Evolutionary conservation across 2,329 filamentous ascomycete species (phyloP).

Genomic region (Epichloe bromicola): DNA sequence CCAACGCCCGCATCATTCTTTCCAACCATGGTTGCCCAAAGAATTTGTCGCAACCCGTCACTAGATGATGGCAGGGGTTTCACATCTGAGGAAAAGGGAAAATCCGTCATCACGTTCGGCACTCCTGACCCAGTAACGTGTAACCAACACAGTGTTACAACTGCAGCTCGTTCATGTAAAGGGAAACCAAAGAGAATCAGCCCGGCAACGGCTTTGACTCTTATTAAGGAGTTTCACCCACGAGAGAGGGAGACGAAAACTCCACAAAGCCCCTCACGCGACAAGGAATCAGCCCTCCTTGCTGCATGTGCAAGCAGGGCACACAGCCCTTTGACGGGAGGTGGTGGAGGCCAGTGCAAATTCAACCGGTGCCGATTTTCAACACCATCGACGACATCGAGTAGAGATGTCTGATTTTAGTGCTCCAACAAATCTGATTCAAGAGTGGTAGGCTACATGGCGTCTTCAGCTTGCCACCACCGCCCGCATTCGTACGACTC

Average conservation of each 20-base stretch:
- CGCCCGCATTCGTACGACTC: background rate
- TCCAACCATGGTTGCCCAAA: background rate
- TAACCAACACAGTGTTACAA: background rate
- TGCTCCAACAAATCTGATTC: too few species aligned
- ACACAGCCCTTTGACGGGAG: too few species aligned
- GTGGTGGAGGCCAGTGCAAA: too few species aligned
- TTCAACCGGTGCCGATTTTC: too few species aligned
- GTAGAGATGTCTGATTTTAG: background rate
- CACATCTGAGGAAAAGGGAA: background rate
- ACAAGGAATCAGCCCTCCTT: too few species aligned
- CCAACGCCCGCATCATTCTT: background rate
- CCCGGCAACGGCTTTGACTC: background rate
- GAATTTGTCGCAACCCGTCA: background rate
- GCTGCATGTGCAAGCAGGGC: too few species aligned
- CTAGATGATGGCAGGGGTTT: background rate
- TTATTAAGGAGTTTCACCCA: background rate
- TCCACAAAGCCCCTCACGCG: background rate
- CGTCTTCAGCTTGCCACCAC: background rate
- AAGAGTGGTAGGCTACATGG: background rate
- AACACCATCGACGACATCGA: too few species aligned
- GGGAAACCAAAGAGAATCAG: background rate
- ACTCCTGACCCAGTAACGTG: background rate
- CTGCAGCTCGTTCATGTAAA: background rate
- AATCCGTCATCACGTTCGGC: background rate
- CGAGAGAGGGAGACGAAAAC: background rate